phyloP scores from a whole-genome alignment of 2,329 filamentous ascomycete genomes.

The Xylariaceae sp. region DNA sequence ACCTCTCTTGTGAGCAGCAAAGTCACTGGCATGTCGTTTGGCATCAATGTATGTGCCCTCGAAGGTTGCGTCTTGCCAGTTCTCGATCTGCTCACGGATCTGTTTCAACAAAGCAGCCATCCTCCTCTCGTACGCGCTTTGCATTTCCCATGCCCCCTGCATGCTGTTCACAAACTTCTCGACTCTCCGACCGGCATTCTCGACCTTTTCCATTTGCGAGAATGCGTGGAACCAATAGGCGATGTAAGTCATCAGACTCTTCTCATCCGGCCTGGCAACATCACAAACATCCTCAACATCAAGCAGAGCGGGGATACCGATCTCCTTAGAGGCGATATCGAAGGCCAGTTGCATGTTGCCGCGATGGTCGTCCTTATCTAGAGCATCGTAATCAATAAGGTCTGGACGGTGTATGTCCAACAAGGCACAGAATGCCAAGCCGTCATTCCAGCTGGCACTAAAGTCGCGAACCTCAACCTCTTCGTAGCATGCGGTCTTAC shows the following conservation, averaged over 20 bases:
- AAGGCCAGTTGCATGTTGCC: slow-evolving; percentile 99
- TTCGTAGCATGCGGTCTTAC: slow-evolving; percentile 97
- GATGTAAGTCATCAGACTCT: slow-evolving; percentile 98
- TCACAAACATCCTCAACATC: slow-evolving; percentile 99
- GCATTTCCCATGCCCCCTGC: slow-evolving; percentile 99
- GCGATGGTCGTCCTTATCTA: slow-evolving; percentile 90
- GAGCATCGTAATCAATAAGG: slow-evolving; percentile 89
- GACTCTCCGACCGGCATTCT: slow-evolving; percentile 91
- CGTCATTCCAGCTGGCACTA: slow-evolving; percentile 94
- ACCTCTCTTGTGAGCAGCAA: slow-evolving; percentile 84
- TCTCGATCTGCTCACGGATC: slow-evolving; percentile 67
- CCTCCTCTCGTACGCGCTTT: slow-evolving; percentile 87
- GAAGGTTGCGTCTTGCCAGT: slow-evolving; percentile 78
- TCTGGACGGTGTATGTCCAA: slow-evolving; percentile 96
- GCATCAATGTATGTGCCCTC: slow-evolving; percentile 90
- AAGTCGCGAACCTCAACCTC: slow-evolving; percentile 96
- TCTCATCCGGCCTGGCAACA: slow-evolving; percentile 91
- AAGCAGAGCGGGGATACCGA: slow-evolving; percentile 90
- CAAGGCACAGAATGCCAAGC: slow-evolving; percentile 91
- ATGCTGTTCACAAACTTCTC: slow-evolving; percentile 99
- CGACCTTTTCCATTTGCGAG: slow-evolving; percentile 97
- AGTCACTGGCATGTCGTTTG: slow-evolving; percentile 77
- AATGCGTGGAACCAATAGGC: slow-evolving; percentile 99
- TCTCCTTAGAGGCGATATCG: slow-evolving; percentile 92
- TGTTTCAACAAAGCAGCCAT: slow-evolving; percentile 78